Conservation (phyloP, 192 early-diverging fungal genomes). For the Lobulomyces angularis region DNA sequence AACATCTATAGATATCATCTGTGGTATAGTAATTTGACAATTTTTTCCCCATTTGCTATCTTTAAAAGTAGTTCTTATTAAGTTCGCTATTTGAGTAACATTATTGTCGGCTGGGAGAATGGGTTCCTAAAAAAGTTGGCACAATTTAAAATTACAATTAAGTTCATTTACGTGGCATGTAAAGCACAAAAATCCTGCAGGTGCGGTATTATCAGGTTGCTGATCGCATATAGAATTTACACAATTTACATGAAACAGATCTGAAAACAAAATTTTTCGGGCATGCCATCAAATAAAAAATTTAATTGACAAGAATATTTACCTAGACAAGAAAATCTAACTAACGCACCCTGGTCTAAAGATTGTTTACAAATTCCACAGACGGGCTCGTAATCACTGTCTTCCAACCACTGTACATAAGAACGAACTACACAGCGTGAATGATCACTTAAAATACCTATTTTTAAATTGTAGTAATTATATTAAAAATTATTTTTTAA, state of each 20-base stretch:
- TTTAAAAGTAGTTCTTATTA: slow-evolving; percentile 11
- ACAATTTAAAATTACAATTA: background rate
- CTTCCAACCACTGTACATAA: slow-evolving; percentile 47
- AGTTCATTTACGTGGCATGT: slow-evolving; percentile 19
- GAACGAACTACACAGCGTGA: slow-evolving; percentile 21
- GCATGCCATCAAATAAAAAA: background rate
- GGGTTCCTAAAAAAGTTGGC: slow-evolving; percentile 10
- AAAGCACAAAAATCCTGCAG: slow-evolving; percentile 26
- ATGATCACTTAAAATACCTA: slow-evolving; percentile 31
- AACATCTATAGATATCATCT: too few relatives aligned
- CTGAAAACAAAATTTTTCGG: slow-evolving; percentile 6
- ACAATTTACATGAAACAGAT: slow-evolving; percentile 27
- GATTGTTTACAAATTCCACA: slow-evolving; percentile 26
- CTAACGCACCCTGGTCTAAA: slow-evolving; percentile 17
- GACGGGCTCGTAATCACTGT: slow-evolving; percentile 34
- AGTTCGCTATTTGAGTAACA: slow-evolving; percentile 11
- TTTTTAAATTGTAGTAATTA: too few relatives aligned
- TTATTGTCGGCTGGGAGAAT: slow-evolving; percentile 21
- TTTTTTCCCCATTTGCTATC: slow-evolving; percentile 21
- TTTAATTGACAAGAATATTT: background rate
- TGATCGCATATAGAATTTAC: slow-evolving; percentile 12
- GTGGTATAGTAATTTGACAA: too few relatives aligned
- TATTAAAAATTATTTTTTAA: too few relatives aligned
- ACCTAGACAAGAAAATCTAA: slow-evolving; percentile 39
- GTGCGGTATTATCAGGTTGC: slow-evolving; percentile 25